Conservation (phyloP, 371 early-diverging fungal species). For the Cokeromyces recurvatus region DNA sequence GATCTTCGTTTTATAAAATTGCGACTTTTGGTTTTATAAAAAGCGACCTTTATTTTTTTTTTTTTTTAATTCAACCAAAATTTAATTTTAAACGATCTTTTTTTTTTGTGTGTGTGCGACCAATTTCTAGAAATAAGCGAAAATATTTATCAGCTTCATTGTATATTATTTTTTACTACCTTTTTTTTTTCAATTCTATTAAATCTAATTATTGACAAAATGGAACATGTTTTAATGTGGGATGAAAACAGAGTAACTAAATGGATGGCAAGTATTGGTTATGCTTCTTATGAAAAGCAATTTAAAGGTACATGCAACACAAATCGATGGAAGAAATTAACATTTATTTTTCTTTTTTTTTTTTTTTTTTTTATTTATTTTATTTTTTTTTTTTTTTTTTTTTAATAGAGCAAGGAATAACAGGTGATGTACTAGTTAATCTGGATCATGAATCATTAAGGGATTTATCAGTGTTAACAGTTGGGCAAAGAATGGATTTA, state of each 20-base stretch:
- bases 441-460: conserved; percentile 88
- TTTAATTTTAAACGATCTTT: no score
- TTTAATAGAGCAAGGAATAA: conserved; percentile 80
- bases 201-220: no score
- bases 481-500: conserved; percentile 84
- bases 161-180: no score
- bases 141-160: no score
- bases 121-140: neutral
- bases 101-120: no score
- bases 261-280: conserved; percentile 56
- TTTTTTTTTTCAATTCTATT: no score
- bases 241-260: conserved; percentile 56
- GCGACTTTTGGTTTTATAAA: no score
- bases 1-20: no score
- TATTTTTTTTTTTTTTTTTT: neutral
- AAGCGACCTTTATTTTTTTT: no score
- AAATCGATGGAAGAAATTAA: no score
- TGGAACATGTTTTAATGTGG: conserved; percentile 51
- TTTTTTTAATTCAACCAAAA: no score
- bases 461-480: conserved; percentile 80
- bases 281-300: conserved; percentile 51
- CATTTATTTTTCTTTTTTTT: neutral
- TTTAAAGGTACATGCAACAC: conserved; percentile 60
- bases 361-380: no score
- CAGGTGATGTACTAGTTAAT: conserved; percentile 85